Evolutionary conservation across 2,329 filamentous ascomycete species (phyloP), one percentile per base, ranked within the genome.

Genomic region (Colletotrichum graminicola): DNA sequence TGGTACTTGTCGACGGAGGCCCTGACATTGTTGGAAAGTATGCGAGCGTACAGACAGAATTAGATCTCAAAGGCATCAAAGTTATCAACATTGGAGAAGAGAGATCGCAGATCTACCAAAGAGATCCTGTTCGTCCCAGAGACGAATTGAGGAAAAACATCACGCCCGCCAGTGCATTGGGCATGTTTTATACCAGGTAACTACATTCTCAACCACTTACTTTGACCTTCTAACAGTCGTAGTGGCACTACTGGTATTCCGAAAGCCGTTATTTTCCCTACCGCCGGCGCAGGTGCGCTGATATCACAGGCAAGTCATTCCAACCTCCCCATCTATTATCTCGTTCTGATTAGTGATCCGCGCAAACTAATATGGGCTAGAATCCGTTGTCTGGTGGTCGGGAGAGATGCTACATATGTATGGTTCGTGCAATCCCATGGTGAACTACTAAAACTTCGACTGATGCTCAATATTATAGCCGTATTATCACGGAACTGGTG

Each of bases 191-290:
- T 78, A 95, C 93, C 1, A 71, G 68, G 68, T 71, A n/a, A 60
- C 21, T 12, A 7, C n/a, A 12, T 16, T 5, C 21, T 23, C 8
- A 12, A 0, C 6, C 7, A 2, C 3, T 3, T 0, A 2, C 4
- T 32, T 3, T 32, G 2, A 0, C 34, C 32, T 4, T 54, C 68
- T 71, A 4, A 71, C 21, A 41, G 2, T 18, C 14, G 7, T 4
- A 89, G 90, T 73, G 92, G 92, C 45, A 94, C 93, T 0, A 94
- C 93, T 0, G 93, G 93, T 2, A 80, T 93, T 74, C 92, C 93
- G 14, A 95, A 95, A 79, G 92, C 90, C 1, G 91, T 90, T 75
- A 79, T 86, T 0, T 90, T 93, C 74, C 88, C 88, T 23, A 85
- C 87, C 11, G 79, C 82, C 2, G 84, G 81, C 23, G 79, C 77